Conservation (phyloP, 1,139 yeast genomes). For the Blastobotrys aristatus region DNA sequence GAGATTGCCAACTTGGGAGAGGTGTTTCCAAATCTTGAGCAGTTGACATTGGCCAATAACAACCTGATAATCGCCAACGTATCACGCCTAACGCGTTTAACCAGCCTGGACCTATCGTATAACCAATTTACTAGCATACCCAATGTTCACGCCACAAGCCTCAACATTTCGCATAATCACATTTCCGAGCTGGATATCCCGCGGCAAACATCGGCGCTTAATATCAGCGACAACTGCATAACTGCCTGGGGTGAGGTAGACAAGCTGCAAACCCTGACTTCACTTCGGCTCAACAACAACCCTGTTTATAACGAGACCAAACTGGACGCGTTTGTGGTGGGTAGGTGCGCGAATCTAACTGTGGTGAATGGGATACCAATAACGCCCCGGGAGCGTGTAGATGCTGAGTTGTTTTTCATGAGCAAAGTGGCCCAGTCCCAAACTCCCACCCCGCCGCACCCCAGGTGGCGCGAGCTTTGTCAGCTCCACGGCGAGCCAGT, state of each 20-base stretch:
- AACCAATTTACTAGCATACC: slow-evolving; percentile 41
- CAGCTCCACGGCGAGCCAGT: slow-evolving; percentile 30
- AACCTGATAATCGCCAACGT: slow-evolving; percentile 16
- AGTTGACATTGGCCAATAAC: slow-evolving; percentile 49
- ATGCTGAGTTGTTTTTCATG: slow-evolving; percentile 65
- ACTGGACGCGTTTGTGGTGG: slow-evolving; percentile 41
- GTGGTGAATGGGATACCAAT: slow-evolving; percentile 56
- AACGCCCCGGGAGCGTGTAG: slow-evolving; percentile 44
- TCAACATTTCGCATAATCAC: slow-evolving; percentile 30
- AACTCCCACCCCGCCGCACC: slow-evolving; percentile 20
- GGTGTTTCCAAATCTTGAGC: slow-evolving; percentile 43
- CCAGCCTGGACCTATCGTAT: slow-evolving; percentile 42
- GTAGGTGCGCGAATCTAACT: slow-evolving; percentile 40
- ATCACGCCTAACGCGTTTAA: slow-evolving; percentile 21
- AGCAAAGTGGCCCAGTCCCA: slow-evolving; percentile 42
- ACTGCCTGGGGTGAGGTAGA: slow-evolving; percentile 49
- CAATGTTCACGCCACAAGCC: neutral
- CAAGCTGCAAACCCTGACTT: slow-evolving; percentile 38
- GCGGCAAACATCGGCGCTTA: slow-evolving; percentile 30
- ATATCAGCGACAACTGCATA: slow-evolving; percentile 47
- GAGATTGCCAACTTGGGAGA: slow-evolving; percentile 33
- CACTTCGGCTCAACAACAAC: slow-evolving; percentile 49
- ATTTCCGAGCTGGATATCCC: slow-evolving; percentile 11
- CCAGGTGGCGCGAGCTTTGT: slow-evolving; percentile 33
- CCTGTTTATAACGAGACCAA: slow-evolving; percentile 43